Evolutionary conservation across 106 monocot species (phyloP), one percentile per base, ranked within the genome.

Genomic region (Dendrobium catenatum): DNA sequence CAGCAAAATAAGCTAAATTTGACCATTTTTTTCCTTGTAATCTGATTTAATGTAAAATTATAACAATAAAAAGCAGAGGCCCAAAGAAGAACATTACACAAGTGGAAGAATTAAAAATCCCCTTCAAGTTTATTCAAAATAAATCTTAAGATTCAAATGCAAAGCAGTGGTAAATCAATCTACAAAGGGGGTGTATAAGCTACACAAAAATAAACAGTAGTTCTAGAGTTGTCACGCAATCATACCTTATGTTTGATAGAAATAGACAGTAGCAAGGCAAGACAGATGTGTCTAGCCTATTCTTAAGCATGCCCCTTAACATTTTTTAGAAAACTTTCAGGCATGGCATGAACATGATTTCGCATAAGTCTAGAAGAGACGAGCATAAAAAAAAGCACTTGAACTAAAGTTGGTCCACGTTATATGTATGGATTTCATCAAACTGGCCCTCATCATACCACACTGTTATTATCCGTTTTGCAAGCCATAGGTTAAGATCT

Each of bases 151-250:
- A 26, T 64, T 64, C 64, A 66, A 66, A 1, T 68, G 67, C 67
- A 68, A 68, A 68, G 22, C 5, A 68, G 67, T 68, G 29, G 7
- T 27, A 68, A 68, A 68, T 68, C 67, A 68, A 68, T 68, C 58
- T 58, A 29, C 24, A 2, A 31, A 8, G 11, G 19, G 9, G 2
- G 27, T 29, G 27, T 26, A 24, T 68, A 68, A 26, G 27, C 26
- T 26, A 29, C 27, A 27, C 6, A 68, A 27, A 58, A 58, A 56
- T 3, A 8, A 15, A 27, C 24, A 26, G 26, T 68, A 27, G 67
- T 68, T 68, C 9, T 68, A 29, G 27, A 29, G 67, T 29, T 26
- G 67, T 27, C 56, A 19, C 3, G 18, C 15, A 56, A 11, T 19
- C 56, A 56, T 56, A 56, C 3, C 56, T 54, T 19, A 56, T 56